These are phyloP conservation scores for Populus deltoides DNA, from an alignment of 345 rosid species.

Conservation along the genomic window DNA sequence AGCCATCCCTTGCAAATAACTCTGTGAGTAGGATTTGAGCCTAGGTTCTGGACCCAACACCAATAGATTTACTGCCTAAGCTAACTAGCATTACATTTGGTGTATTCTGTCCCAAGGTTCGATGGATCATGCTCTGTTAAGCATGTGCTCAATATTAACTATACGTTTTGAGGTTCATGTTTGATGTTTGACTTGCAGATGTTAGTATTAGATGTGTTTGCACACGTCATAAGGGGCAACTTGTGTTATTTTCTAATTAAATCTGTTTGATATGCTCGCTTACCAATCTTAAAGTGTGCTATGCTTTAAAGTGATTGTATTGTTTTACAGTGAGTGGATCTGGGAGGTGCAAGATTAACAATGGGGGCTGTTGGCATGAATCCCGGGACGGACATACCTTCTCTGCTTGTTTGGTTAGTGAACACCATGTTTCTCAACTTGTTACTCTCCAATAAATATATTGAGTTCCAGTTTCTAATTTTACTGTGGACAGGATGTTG, in stretches of 20 bases:
- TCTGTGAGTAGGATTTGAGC: background rate
- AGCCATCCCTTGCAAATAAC: background rate
- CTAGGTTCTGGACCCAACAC: background rate
- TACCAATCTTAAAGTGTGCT: background rate
- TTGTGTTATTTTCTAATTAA: slow-evolving; percentile 1
- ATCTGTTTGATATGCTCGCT: background rate
- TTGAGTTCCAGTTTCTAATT: slow-evolving; percentile 17
- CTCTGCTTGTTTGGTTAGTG: slow-evolving; percentile 75
- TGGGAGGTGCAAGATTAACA: slow-evolving; percentile 62
- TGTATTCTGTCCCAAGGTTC: background rate
- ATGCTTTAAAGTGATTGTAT: background rate
- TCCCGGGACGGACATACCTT: slow-evolving; percentile 50
- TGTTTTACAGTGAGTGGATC: slow-evolving; percentile 55
- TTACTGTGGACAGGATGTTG: slow-evolving; percentile 53
- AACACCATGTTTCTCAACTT: slow-evolving; percentile 2
- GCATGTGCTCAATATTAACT: background rate
- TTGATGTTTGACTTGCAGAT: background rate
- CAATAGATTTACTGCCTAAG: background rate
- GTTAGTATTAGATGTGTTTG: background rate
- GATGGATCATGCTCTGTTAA: background rate
- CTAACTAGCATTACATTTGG: background rate
- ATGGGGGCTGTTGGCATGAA: slow-evolving; percentile 76
- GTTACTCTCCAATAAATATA: background rate
- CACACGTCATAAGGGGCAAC: background rate
- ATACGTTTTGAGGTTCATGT: background rate